Base-by-base conservation (phyloP, 1,284 basidiomycete species). In the Amylostereum areolatum region DNA sequence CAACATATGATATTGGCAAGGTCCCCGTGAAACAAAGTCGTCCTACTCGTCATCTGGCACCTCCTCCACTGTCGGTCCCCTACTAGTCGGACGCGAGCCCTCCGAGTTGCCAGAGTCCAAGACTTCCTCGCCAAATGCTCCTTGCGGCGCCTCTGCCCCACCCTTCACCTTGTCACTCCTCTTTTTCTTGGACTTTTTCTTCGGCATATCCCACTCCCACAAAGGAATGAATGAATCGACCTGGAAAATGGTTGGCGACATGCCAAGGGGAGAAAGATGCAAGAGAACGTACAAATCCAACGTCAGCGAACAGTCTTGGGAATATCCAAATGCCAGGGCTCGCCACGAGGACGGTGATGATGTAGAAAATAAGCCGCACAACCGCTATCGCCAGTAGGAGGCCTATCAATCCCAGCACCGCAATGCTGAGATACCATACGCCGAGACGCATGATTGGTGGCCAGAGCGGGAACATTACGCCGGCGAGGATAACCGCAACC, bases 401-500 rank as follows among this genome's bases (percentile, higher is more conserved):
- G 31, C 84, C 95, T 52, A 99, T 83, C 55, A 99, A 75, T 28
- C 91, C 91, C 29, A 99, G 77, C 60, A 94, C 86, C 34, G 72
- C 90, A 51, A 98, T 85, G 56, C 85, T 90, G 56, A 99, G 74
- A 67, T 99, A 99, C 89, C 92, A 98, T 47, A 97, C 96, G 36
- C 96, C 96, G 39, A 96, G 74, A n/a, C 96, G 78, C 78, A 99
- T 83, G 59, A 83, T 84, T 41, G 86, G 82, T 2, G 96, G 96
- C 96, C 97, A 99, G 11, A 99, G 80, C 1, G 96, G 96, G 81
- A 98, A 99, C 93, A 99, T 97, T 64, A 98, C 96, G 2, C 91
- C 95, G 1, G 90, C 95, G 41, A 99, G 84, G 77, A 99, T 93
- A 62, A 97, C 75, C 31, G 78, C 83, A 49, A 99, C 93, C 91